Evolutionary conservation across 176 grass and related monocot genomes (phyloP), one percentile per base, ranked within the genome.

Genomic region (Lolium rigidum): DNA sequence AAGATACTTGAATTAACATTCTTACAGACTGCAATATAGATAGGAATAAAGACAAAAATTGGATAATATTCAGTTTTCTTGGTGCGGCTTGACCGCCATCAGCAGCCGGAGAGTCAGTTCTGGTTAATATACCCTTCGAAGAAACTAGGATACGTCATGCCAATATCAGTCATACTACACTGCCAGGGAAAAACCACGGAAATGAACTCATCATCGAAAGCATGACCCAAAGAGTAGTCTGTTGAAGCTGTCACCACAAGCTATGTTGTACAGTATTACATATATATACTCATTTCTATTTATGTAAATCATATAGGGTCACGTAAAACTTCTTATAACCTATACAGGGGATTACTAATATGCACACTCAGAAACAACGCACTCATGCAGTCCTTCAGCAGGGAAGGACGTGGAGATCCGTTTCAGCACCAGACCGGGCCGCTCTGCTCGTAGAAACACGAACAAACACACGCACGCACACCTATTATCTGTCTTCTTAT

Each of bases 381-480:
- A 67, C 78, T 21, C 77, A 9, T 88, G 47, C 38, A 76, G 71
- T 72, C 71, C 49, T 76, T 61, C 75, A 52, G 52, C 75, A 43
- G 58, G 75, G 51, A 68, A 80, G 28, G 70, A 48, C 25, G 79
- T 80, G 81, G 13, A 31, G 64, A 82, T 35, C 50, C 79, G 38
- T 75, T 79, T 80, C 86, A 89, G 83, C 86, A 92, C 73, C 83
- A 28, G 59, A 80, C 8, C 70, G 80, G 90, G 90, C 86, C 43
- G 87, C 83, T 80, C 62, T 87, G 85, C 50, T 90, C 49, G 49
- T 76, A 65, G 15, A 74, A 18, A 6, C 5, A 41, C 58, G 4
- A 69, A 15, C 71, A 92, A 51, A 91, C 68, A 84, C 24, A 70
- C 60, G 1, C 73, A 77, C 72, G 1, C 17, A 43, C 72, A 15